These are phyloP conservation scores for Gynochthodes officinalis DNA, from an alignment of 257 asterid genomes.

Conservation along the genomic window DNA sequence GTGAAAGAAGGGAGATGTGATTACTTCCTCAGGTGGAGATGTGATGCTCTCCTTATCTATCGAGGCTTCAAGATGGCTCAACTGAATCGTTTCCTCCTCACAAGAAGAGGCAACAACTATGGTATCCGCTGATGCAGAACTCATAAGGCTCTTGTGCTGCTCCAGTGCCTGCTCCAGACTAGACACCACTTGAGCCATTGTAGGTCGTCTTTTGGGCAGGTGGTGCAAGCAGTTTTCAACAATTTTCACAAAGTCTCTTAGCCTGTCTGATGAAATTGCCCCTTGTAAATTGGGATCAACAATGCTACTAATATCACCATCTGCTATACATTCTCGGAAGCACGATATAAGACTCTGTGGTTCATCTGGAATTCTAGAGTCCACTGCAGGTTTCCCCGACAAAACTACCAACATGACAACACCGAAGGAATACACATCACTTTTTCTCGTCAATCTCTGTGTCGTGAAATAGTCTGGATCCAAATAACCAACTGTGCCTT, in stretches of 20 bases:
- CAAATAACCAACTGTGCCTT: slow-evolving; percentile 9
- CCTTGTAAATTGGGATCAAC: not conserved
- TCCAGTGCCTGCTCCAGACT: slow-evolving; percentile 10
- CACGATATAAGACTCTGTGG: not conserved
- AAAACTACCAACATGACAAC: slow-evolving; percentile 10
- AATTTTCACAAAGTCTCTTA: not conserved
- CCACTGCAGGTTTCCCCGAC: slow-evolving; percentile 1
- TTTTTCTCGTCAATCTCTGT: slow-evolving; percentile 2
- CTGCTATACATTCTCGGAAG: not conserved
- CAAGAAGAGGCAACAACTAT: too few species aligned
- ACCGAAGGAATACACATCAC: slow-evolving; percentile 5
- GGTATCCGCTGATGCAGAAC: too few species aligned
- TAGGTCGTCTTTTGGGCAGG: slow-evolving; percentile 13
- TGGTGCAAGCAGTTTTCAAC: slow-evolving; percentile 2
- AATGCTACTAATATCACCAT: not conserved
- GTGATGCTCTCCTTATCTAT: not conserved
- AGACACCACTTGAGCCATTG: slow-evolving; percentile 14
- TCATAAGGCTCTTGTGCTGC: slow-evolving; percentile 6
- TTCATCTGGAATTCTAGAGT: not conserved
- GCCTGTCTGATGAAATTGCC: not conserved
- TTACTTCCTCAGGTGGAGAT: not conserved
- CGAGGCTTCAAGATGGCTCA: not conserved
- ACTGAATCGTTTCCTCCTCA: not conserved
- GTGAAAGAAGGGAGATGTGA: not conserved
- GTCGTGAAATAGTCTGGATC: slow-evolving; percentile 11